Evolutionary conservation across 352 stramenopile genomes (phyloP).

Genomic region (Albugo candida): DNA sequence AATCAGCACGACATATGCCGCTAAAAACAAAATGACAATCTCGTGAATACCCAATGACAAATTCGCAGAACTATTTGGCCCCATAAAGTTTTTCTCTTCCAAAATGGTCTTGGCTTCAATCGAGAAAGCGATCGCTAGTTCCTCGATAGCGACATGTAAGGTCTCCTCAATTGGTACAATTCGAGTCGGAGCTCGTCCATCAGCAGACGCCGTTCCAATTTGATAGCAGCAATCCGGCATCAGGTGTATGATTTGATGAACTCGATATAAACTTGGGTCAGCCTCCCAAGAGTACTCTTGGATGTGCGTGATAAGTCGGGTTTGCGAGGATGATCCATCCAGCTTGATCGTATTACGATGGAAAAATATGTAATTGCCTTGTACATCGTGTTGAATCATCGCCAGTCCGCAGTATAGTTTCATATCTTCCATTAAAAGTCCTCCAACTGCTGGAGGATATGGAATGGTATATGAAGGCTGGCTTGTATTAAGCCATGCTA

Average conservation of each 20-base stretch:
- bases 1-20: slow-evolving; percentile 42
- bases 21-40: slow-evolving; percentile 41
- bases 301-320: slow-evolving; percentile 62
- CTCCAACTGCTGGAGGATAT: slow-evolving; percentile 48
- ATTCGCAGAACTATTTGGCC: slow-evolving; percentile 6
- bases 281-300: slow-evolving; percentile 56
- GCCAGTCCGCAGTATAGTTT: slow-evolving; percentile 56
- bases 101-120: slow-evolving; percentile 37
- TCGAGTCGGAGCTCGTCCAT: slow-evolving; percentile 46
- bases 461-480: slow-evolving; percentile 63
- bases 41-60: slow-evolving; percentile 19
- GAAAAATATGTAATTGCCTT: slow-evolving; percentile 71
- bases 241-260: slow-evolving; percentile 31
- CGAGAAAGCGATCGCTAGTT: slow-evolving; percentile 63
- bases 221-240: slow-evolving; percentile 23
- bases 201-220: slow-evolving; percentile 40
- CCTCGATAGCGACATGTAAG: slow-evolving; percentile 53
- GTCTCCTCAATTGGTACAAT: slow-evolving; percentile 48
- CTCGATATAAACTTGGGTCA: slow-evolving; percentile 51
- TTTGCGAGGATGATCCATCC: slow-evolving; percentile 38
- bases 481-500: slow-evolving; percentile 60
- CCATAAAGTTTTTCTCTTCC: slow-evolving; percentile 15
- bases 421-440: slow-evolving; percentile 36
- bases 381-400: slow-evolving; percentile 75
- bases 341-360: slow-evolving; percentile 77